Evolutionary conservation across 108 stramenopile species (phyloP), one percentile per base, ranked within the genome.

Genomic region (Bacterosira constricta): DNA sequence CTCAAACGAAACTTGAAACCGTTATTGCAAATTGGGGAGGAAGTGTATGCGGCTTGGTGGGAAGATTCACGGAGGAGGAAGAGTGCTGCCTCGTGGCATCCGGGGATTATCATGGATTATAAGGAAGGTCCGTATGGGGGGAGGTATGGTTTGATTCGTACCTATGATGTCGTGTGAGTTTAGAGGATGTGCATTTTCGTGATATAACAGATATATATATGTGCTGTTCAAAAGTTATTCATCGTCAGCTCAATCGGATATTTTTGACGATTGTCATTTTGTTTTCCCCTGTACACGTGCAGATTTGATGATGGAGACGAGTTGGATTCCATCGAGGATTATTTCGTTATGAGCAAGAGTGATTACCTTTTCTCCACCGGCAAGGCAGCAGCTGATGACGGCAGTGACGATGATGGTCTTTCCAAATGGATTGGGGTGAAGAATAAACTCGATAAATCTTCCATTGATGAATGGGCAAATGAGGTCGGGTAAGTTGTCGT

Each of bases 301-400:
- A 47, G 46, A 47, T 47, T 47, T 47, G 46, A 47, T 6, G 46
- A 47, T 18, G 46, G 46, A 47, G 46, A 47, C 6, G 46, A 47
- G 46, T 17, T 47, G 12, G n/a, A 47, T 23, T 47, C 46, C 20
- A 47, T 47, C 6, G 46, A 47, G 15, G 46, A 47, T 47, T 47
- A 47, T 47, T 47, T 5, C 0, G 46, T 47, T 23, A 47, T 47
- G 46, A 1, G 23, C 5, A 47, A 47, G 46, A 18, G 46, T 18
- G 46, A 47, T 47, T 47, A 47, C 12, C 46, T 47, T 3, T 4
- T 47, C 4, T 47, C 46, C 12, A 45, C 7, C 44, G 20, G 44
- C 3, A 45, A 45, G 44, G 20, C 7, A 15, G 20, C 44, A 3
- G 46, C 20, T 23, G 46, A 4, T 5, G 46, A 12, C 46, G n/a